These are phyloP conservation scores for Croton laevigatus DNA, from an alignment of 441 rosid species.

Conservation along the genomic window DNA sequence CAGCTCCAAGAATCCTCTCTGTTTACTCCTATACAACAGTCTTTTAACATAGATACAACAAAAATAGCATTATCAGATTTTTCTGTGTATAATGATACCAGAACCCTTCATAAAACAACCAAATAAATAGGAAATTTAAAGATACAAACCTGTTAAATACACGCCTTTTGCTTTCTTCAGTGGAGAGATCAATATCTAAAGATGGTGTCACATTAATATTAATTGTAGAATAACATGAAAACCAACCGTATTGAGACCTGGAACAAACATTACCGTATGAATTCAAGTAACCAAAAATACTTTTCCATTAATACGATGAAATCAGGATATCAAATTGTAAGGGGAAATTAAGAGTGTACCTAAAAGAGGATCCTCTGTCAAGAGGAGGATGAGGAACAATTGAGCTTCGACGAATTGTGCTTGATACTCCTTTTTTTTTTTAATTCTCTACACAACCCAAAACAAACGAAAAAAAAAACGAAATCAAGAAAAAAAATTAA, in stretches of 20 bases:
- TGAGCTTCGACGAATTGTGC: conserved; percentile 24
- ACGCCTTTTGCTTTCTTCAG: conserved; percentile 64
- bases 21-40: conserved; percentile 77
- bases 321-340: background rate
- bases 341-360: conserved; percentile 26
- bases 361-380: conserved; percentile 21
- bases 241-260: conserved; percentile 42
- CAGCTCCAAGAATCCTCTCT: conserved; percentile 78
- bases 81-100: background rate
- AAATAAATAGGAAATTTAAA: background rate
- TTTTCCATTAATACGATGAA: background rate
- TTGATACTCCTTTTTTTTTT: too few relatives aligned
- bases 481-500: too few relatives aligned
- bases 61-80: background rate
- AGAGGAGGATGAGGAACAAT: conserved; percentile 1
- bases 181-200: conserved; percentile 58
- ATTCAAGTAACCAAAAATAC: background rate
- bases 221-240: conserved; percentile 42
- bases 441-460: too few relatives aligned
- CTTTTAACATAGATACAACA: conserved; percentile 25
- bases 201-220: conserved; percentile 22
- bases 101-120: background rate
- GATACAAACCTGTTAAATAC: conserved; percentile 59
- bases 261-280: background rate
- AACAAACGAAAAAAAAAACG: too few relatives aligned